Evolutionary conservation across 164 flowering plant species (phyloP).

Genomic region (Macadamia integrifolia): DNA sequence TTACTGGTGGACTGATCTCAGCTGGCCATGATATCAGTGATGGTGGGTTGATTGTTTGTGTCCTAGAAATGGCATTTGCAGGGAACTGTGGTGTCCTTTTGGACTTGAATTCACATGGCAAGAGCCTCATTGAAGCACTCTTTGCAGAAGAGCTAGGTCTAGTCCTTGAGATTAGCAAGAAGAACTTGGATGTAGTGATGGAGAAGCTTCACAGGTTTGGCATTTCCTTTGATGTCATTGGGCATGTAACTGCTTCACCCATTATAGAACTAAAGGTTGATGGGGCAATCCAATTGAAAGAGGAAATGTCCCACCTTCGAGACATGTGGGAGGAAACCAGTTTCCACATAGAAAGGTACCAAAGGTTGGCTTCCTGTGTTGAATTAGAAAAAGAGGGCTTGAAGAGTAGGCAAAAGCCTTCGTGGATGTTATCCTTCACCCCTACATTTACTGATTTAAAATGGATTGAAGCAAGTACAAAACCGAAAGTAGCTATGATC

Average conservation of each 20-base stretch:
- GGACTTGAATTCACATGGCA: slow-evolving; percentile 48
- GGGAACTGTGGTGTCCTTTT: slow-evolving; percentile 78
- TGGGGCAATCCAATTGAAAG: slow-evolving; percentile 49
- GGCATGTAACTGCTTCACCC: slow-evolving; percentile 46
- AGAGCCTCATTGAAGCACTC: slow-evolving; percentile 48
- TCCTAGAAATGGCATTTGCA: slow-evolving; percentile 91
- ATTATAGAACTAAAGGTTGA: slow-evolving; percentile 49
- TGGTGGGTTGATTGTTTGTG: slow-evolving; percentile 70
- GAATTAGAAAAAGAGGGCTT: slow-evolving; percentile 64
- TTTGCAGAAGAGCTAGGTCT: slow-evolving; percentile 96
- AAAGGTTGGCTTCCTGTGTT: slow-evolving; percentile 78
- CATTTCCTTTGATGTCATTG: slow-evolving; percentile 58
- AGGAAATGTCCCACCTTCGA: slow-evolving; percentile 54
- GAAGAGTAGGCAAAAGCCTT: slow-evolving; percentile 64
- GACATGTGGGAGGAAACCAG: slow-evolving; percentile 98
- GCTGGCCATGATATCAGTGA: slow-evolving; percentile 97
- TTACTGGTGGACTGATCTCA: slow-evolving; percentile 61
- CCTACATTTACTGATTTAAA: slow-evolving; percentile 62
- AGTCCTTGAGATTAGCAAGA: slow-evolving; percentile 65
- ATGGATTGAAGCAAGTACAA: slow-evolving; percentile 36
- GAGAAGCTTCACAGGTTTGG: slow-evolving; percentile 33
- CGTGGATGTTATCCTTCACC: slow-evolving; percentile 69
- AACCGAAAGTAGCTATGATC: slow-evolving; percentile 84
- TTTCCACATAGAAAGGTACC: slow-evolving; percentile 71
- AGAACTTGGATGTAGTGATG: slow-evolving; percentile 38